Conservation (phyloP, 2,329 filamentous ascomycete genomes). For the Arthrinium phaeospermum region DNA sequence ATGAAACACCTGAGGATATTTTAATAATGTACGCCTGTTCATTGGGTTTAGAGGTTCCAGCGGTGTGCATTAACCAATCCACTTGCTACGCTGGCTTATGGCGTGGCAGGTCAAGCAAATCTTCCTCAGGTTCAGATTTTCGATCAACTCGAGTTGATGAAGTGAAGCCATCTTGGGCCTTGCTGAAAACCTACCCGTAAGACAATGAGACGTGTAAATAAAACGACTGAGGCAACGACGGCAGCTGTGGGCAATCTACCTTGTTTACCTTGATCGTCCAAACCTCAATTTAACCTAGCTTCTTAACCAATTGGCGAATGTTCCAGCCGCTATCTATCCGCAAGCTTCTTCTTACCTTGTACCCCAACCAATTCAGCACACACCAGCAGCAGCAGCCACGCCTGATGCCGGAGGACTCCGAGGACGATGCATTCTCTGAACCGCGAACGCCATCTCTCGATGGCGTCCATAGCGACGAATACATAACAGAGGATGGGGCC, state of each 20-base stretch:
- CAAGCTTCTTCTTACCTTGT: neutral
- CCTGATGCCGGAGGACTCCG: conserved; percentile 13
- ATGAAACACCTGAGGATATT: neutral
- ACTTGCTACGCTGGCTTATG: neutral
- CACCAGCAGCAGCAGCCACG: neutral
- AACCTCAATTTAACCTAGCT: neutral
- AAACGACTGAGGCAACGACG: neutral
- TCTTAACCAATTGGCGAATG: neutral
- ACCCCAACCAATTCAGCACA: neutral
- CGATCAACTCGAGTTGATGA: neutral
- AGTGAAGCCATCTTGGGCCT: neutral
- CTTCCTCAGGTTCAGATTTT: neutral
- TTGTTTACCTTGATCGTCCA: neutral
- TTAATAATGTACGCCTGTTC: neutral
- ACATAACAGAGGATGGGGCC: neutral
- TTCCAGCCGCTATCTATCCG: neutral
- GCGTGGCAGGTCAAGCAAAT: neutral
- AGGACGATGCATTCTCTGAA: conserved; percentile 10
- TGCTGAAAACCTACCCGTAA: neutral
- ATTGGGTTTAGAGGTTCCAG: neutral
- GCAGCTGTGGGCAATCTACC: neutral
- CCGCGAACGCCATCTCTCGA: neutral
- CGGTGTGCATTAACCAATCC: conserved; percentile 13
- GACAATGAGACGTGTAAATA: conserved; percentile 2
- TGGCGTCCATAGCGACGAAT: neutral